A percentile compares a stretch with the other conserved stretches of the same genome.
These are phyloP conservation scores for Nannochloris sp. DNA, from an alignment of 139 green algal species.

Conservation along the genomic window DNA sequence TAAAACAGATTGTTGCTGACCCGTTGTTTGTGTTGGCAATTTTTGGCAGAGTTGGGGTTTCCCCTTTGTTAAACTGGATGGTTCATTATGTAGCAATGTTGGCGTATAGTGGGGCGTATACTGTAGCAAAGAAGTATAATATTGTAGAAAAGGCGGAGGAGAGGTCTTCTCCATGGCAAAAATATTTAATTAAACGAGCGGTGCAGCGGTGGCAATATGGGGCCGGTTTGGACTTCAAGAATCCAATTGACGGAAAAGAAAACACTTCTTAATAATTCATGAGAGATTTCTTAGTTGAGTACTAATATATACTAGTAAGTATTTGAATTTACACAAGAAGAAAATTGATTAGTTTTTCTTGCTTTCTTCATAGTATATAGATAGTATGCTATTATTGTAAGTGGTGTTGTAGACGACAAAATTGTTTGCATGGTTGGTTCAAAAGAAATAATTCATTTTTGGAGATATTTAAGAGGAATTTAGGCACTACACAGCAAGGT, in stretches of 20 bases:
- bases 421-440: neutral
- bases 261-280: too few species aligned
- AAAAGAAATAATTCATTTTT: neutral
- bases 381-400: neutral
- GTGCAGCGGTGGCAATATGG: constrained; percentile 33
- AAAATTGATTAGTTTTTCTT: neutral
- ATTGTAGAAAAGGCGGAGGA: neutral
- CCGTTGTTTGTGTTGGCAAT: constrained; percentile 58
- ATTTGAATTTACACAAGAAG: too few species aligned
- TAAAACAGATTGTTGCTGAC: constrained; percentile 37
- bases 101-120: constrained; percentile 35
- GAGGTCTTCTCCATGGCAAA: neutral
- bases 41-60: constrained; percentile 41
- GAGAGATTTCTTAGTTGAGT: too few species aligned
- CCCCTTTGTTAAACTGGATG: constrained; percentile 53
- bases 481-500: too few species aligned
- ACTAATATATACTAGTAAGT: too few species aligned
- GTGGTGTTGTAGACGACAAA: neutral
- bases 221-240: constrained; percentile 26
- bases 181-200: constrained; percentile 14
- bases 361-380: neutral
- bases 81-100: constrained; percentile 49
- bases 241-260: too few species aligned
- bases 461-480: neutral
- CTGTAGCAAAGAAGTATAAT: neutral